A percentile compares a stretch with the other conserved stretches of the same genome.
Conservation (phyloP, 805 yeast genomes). For the Saccharomycopsis javanensis region DNA sequence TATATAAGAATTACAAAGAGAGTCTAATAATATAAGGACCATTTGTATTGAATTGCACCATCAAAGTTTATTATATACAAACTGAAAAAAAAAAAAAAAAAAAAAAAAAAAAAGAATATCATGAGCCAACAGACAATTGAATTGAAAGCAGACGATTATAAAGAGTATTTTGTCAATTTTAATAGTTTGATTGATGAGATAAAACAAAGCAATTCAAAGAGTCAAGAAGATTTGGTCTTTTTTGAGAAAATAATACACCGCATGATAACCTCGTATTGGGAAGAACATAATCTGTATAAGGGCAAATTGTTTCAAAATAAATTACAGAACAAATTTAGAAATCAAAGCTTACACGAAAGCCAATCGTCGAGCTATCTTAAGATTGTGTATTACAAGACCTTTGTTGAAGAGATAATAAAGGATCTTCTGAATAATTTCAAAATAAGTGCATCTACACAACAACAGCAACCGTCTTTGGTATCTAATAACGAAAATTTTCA, state of each 20-base stretch:
- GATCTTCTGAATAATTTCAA: not conserved
- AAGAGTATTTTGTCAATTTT: not conserved
- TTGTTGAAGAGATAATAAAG: constrained; percentile 6
- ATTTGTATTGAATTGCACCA: too few species aligned
- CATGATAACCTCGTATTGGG: constrained; percentile 11
- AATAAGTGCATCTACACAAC: not conserved
- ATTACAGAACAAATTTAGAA: constrained; percentile 2
- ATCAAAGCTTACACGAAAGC: not conserved
- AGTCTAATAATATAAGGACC: too few species aligned
- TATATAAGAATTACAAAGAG: too few species aligned
- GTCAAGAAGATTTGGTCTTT: constrained; percentile 11
- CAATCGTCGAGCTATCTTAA: not conserved
- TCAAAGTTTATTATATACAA: too few species aligned
- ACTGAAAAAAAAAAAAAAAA: not conserved
- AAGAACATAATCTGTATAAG: constrained; percentile 7
- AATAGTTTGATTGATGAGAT: not conserved
- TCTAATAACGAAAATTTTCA: not conserved
- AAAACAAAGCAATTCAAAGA: not conserved
- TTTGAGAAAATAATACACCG: constrained; percentile 15
- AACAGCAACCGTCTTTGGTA: not conserved
- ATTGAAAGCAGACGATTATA: not conserved
- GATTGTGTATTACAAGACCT: constrained; percentile 4
- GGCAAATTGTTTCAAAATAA: constrained; percentile 7
- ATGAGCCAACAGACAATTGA: not conserved
- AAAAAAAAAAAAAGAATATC: not conserved